Evolutionary conservation across 2,329 filamentous ascomycete genomes (phyloP), one percentile per base, ranked within the genome.

Genomic region (Cladophialophora immunda): DNA sequence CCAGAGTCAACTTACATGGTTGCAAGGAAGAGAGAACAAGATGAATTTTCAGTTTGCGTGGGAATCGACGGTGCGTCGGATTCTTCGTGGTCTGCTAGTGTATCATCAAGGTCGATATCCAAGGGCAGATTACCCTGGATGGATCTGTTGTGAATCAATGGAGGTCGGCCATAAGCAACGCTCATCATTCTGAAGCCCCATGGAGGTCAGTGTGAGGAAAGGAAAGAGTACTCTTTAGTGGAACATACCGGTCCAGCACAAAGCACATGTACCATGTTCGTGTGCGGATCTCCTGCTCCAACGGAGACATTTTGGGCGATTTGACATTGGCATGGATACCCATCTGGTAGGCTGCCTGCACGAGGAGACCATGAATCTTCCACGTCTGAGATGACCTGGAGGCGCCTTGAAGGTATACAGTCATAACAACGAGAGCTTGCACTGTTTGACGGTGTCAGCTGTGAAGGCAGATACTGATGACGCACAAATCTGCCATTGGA

Each of bases 381-480:
- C 59, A 62, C 5, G 59, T 36, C 29, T 62, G 45, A 2, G 59
- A 47, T 2, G 45, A 62, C 9, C 32, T 4, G 17, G 45, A 54
- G 17, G 59, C 7, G 2, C 45, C 50, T 62, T 62, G 59, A 2
- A 62, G 59, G 38, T 62, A 62, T 55, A 55, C 29, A n/a, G 59
- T 62, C 59, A 62, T 62, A 9, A 62, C 45, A 7, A 19, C 11
- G 2, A 62, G 27, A 19, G 59, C 50, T 29, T 62, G 59, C 4
- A 62, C 59, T 62, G 22, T 55, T 17, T 29, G 52, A 22, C 27
- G 22, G 6, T 55, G 6, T 22, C 52, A 22, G n/a, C 6, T 27
- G 4, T 55, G 52, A 27, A 29, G 3, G 27, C 15, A 22, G 15
- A 29, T 22, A 55, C 22, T 5, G 52, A 50, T 25, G 4, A 4